Conservation (phyloP, 257 asterid species). For the Plantago ovata region DNA sequence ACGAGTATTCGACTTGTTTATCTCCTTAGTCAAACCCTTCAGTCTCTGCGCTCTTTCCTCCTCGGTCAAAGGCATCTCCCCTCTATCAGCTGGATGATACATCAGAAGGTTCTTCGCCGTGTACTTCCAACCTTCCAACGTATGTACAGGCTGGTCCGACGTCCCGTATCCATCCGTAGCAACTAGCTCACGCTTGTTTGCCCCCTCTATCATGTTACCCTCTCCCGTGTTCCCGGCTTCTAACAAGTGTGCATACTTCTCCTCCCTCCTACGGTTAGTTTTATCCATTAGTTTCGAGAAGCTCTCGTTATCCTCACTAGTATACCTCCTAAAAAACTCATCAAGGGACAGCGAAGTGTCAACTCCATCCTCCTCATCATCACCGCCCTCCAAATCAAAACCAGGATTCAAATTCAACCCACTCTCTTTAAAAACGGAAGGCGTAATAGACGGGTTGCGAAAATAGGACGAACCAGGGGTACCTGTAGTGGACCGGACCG, state of each 20-base stretch:
- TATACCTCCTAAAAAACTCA: conserved; percentile 71
- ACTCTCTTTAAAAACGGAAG: conserved; percentile 33
- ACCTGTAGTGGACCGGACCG: conserved; percentile 34
- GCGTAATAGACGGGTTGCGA: conserved; percentile 65
- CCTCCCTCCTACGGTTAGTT: conserved; percentile 67
- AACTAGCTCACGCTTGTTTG: conserved; percentile 45
- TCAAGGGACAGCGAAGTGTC: conserved; percentile 62
- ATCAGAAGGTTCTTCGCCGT: conserved; percentile 73
- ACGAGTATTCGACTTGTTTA: conserved; percentile 64
- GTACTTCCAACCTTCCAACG: conserved; percentile 87
- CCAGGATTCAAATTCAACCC: conserved; percentile 21
- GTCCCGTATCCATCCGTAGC: conserved; percentile 89
- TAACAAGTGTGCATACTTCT: conserved; percentile 68
- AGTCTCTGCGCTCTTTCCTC: conserved; percentile 73
- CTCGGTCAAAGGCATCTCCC: conserved; percentile 68
- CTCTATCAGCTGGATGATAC: conserved; percentile 94
- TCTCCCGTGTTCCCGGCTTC: conserved; percentile 42
- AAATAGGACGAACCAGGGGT: conserved; percentile 77
- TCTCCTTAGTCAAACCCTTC: conserved; percentile 74
- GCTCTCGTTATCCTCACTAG: conserved; percentile 95
- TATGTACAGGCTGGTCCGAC: conserved; percentile 71
- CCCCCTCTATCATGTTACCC: conserved; percentile 47
- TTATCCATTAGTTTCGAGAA: conserved; percentile 64
- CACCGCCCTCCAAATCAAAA: conserved; percentile 24
- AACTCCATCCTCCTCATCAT: conserved; percentile 30